Conservation (phyloP, 78 protist species). For the Guillardia theta region DNA sequence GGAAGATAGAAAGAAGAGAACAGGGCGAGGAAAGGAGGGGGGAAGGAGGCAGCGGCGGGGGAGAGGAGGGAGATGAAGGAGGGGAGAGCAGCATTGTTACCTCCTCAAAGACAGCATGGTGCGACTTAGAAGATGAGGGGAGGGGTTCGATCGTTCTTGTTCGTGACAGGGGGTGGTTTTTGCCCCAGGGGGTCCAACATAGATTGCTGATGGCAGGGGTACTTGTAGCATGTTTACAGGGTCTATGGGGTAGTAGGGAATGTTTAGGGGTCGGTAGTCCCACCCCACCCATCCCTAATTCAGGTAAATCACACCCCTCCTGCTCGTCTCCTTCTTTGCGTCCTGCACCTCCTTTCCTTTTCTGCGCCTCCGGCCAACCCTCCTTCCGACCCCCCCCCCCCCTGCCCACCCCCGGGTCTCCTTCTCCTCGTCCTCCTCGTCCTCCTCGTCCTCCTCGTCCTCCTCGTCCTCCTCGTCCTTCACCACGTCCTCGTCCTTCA, state of each 20-base stretch:
- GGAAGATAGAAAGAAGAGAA: background rate
- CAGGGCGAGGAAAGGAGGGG: background rate
- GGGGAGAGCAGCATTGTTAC: background rate
- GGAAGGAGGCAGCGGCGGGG: background rate
- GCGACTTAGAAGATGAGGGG: background rate
- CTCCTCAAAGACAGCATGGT: background rate
- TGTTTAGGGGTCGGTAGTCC: background rate
- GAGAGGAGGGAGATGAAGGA: background rate
- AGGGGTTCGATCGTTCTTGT: background rate
- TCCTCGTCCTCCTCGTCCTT: background rate
- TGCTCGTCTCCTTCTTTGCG: background rate
- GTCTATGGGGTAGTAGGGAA: too few relatives aligned
- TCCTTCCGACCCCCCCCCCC: background rate
- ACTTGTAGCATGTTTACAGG: too few relatives aligned
- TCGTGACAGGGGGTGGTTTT: background rate
- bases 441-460: background rate
- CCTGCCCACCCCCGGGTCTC: background rate
- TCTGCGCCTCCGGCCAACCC: background rate
- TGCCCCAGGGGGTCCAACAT: background rate
- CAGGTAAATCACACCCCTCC: background rate
- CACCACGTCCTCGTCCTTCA: background rate
- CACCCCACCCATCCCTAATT: background rate
- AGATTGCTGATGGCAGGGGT: too few relatives aligned
- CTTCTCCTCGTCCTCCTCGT: background rate
- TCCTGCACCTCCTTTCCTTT: background rate